Evolutionary conservation across 768 basidiomycete genomes (phyloP), one percentile per base, ranked within the genome.

Genomic region (Lactarius sp.): DNA sequence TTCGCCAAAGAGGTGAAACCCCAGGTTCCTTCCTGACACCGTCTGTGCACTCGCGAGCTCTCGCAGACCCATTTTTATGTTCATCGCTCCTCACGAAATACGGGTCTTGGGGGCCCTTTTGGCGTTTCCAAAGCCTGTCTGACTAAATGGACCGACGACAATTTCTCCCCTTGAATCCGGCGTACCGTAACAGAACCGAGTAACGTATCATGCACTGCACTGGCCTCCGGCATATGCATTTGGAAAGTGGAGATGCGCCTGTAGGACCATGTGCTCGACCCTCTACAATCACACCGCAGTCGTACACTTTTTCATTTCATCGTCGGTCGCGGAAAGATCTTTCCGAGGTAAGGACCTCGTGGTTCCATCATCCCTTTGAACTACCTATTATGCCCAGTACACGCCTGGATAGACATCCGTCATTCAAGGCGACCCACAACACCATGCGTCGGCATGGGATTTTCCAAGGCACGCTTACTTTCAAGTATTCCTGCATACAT

Each of bases 361-460:
- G 41, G 16, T 14, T 6, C 36, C 34, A 22, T 27, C 20, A 20
- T 27, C 47, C 12, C 4, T 13, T 27, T 12, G 12, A 27, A 49
- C 22, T 49, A 27, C 22, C 47, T 22, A 27, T 49, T 14, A 22
- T 49, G 22, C 4, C 6, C 12, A 27, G 47, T 27, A 27, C 22
- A 49, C 47, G 22, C 22, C 47, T 27, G 22, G 46, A 86, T 46
- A 75, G 74, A 4, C 83, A 90, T 69, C 85, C 85, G 0, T 77
- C 79, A 6, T 87, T 90, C 77, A 83, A 80, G 69, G 72, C 75
- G 13, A 91, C 89, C 0, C 86, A 86, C 71, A 88, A 87, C 71
- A 81, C 82, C 0, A 83, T 86, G 9, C 20, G 27, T 6, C 33
- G 16, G 20, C n/a, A n/a, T 18, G 27, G 73, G 85, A 46, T 71